These are phyloP conservation scores for Pseudotsuga menziesii DNA, from an alignment of 75 land plant species.

Conservation along the genomic window DNA sequence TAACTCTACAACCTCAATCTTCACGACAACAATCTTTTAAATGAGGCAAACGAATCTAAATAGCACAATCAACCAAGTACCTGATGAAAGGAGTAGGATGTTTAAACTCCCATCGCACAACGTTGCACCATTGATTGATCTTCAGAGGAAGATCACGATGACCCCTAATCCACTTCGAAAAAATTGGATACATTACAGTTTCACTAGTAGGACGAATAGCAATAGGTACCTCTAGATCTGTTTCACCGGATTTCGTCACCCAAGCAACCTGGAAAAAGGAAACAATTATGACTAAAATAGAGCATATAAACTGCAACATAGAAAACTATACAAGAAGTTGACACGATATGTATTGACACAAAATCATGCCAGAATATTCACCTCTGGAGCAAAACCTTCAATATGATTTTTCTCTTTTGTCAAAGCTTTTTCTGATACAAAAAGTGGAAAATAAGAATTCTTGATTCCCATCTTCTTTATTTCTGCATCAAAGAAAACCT, in stretches of 20 bases:
- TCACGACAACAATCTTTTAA: neutral
- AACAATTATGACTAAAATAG: neutral
- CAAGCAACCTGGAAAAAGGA: conserved; percentile 84
- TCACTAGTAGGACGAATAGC: conserved; percentile 99
- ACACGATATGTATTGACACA: neutral
- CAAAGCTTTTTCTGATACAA: conserved; percentile 81
- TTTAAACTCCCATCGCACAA: conserved; percentile 99
- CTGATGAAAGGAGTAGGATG: conserved; percentile 99
- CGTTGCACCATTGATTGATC: conserved; percentile 99
- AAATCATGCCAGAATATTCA: conserved; percentile 18
- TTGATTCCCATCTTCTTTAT: conserved; percentile 95
- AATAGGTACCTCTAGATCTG: conserved; percentile 86
- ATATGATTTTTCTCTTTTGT: conserved; percentile 96
- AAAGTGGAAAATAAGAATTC: conserved; percentile 95
- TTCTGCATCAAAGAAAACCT: conserved; percentile 94
- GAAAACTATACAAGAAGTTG: neutral
- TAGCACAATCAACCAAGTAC: conserved; percentile 17
- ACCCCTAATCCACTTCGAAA: conserved; percentile 96
- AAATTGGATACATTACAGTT: conserved; percentile 99
- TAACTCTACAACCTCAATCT: neutral
- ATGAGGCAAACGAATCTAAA: neutral
- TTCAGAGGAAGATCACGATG: conserved; percentile 96
- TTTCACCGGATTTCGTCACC: conserved; percentile 96
- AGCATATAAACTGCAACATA: conserved; percentile 3
- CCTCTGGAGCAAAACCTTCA: conserved; percentile 99